A percentile compares a stretch with the other conserved stretches of the same genome.
Evolutionary conservation across 164 flowering plant species (phyloP).

Genomic region (Macadamia tetraphylla): DNA sequence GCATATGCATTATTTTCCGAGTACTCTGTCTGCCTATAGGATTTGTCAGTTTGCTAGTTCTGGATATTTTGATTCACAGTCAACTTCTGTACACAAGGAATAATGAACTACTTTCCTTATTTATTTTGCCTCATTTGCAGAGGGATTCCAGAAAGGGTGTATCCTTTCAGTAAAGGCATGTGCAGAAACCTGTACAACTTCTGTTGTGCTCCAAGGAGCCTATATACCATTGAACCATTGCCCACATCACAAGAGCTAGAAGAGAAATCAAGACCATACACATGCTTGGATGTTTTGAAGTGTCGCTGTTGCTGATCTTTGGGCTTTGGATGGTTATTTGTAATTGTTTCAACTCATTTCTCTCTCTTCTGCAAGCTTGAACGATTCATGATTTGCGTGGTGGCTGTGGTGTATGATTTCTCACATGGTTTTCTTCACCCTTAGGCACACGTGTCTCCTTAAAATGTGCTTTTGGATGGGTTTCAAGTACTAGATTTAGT

Average conservation of each 20-base stretch:
- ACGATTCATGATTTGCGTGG: too few species aligned
- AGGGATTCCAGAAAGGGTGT: slow-evolving; percentile 74
- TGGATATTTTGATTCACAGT: too few species aligned
- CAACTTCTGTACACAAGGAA: too few species aligned
- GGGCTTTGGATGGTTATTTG: background rate
- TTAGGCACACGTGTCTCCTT: too few species aligned
- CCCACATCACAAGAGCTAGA: slow-evolving; percentile 64
- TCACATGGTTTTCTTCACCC: too few species aligned
- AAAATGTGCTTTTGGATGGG: too few species aligned
- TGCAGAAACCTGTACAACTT: slow-evolving; percentile 65
- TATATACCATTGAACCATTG: slow-evolving; percentile 48
- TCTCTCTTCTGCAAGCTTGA: too few species aligned
- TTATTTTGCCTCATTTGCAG: slow-evolving; percentile 30
- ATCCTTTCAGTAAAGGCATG: slow-evolving; percentile 82
- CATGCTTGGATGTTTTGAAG: slow-evolving; percentile 54
- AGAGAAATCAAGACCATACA: slow-evolving; percentile 57
- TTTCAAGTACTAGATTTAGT: too few species aligned
- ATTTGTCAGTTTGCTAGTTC: too few species aligned
- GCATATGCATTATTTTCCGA: too few species aligned
- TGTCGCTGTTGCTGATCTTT: slow-evolving; percentile 68
- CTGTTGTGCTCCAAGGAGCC: slow-evolving; percentile 48
- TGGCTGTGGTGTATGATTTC: too few species aligned
- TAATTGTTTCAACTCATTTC: background rate
- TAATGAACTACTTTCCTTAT: background rate
- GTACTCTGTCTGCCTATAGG: too few species aligned